phyloP scores from a whole-genome alignment of 805 yeast species.

The Myxozyma neotropica region DNA sequence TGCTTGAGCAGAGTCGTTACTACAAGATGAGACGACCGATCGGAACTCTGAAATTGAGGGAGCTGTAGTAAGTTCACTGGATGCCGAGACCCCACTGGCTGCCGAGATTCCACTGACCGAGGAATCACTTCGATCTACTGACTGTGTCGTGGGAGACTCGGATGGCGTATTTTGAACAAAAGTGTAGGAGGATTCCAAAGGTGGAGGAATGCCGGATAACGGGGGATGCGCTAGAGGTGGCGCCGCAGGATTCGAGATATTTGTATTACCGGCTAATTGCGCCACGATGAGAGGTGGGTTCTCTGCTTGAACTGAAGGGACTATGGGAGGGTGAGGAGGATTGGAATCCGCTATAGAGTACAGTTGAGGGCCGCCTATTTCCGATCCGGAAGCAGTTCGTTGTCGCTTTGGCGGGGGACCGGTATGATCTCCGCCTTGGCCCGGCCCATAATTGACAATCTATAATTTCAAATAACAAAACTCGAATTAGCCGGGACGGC shows the following conservation, averaged over 20 bases:
- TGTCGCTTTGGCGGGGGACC: slow-evolving; percentile 3
- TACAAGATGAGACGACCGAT: neutral
- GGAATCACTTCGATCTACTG: neutral
- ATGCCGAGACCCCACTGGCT: neutral
- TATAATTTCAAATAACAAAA: too few relatives aligned
- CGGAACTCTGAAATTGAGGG: neutral
- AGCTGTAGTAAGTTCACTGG: neutral
- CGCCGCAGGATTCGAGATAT: neutral
- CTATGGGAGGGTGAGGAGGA: too few relatives aligned
- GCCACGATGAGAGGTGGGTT: too few relatives aligned
- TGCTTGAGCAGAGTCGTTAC: neutral
- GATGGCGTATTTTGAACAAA: neutral
- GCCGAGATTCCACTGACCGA: neutral
- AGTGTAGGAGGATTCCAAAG: neutral
- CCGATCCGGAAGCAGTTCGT: neutral
- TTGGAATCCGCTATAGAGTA: too few relatives aligned
- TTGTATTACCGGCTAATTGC: neutral
- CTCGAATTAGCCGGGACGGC: neutral
- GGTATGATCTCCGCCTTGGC: neutral
- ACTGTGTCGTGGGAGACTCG: neutral
- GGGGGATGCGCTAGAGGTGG: neutral
- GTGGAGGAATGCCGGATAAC: neutral
- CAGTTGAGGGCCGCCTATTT: too few relatives aligned
- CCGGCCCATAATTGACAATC: slow-evolving; percentile 20
- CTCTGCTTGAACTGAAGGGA: too few relatives aligned